Conservation (phyloP, 371 early-diverging fungal genomes). For the Rhizopus arrhizus region DNA sequence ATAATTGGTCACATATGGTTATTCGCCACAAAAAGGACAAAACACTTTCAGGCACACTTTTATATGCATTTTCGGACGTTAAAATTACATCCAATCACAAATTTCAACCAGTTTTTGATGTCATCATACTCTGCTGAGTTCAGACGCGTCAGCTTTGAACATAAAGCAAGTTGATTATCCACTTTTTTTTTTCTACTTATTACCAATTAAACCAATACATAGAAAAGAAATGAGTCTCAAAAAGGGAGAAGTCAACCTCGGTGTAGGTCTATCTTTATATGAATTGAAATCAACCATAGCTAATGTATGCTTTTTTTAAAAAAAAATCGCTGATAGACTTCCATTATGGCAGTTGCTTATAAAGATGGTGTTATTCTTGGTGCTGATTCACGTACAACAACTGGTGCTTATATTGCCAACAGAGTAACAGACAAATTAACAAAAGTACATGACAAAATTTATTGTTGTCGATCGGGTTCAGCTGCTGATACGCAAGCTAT, state of each 20-base stretch:
- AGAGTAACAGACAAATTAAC: conserved; percentile 99
- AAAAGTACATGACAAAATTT: conserved; percentile 94
- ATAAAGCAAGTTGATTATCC: background rate
- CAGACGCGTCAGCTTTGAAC: conserved; percentile 3
- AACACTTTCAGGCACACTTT: too few relatives aligned
- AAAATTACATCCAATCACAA: too few relatives aligned
- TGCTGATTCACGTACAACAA: conserved; percentile 98
- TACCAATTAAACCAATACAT: conserved; percentile 6
- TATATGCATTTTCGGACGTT: too few relatives aligned
- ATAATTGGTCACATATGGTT: too few relatives aligned
- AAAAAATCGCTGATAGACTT: conserved; percentile 73
- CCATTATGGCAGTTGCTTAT: conserved; percentile 98
- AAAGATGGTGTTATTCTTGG: conserved; percentile 97
- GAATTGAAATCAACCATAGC: background rate
- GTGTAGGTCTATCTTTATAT: conserved; percentile 62
- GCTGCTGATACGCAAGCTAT: conserved; percentile 99
- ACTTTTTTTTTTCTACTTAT: background rate
- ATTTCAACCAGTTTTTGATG: background rate
- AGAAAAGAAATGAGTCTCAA: conserved; percentile 65
- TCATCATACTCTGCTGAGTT: background rate
- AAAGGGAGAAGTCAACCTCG: conserved; percentile 94
- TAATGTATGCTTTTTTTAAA: background rate
- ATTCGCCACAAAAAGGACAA: too few relatives aligned
- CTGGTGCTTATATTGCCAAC: conserved; percentile 97
- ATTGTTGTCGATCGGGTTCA: conserved; percentile 97